Percentiles rank a stretch among this genome's conserved stretches.
These are phyloP conservation scores for Fraxinus pennsylvanica DNA, from an alignment of 257 asterid species.

Conservation along the genomic window DNA sequence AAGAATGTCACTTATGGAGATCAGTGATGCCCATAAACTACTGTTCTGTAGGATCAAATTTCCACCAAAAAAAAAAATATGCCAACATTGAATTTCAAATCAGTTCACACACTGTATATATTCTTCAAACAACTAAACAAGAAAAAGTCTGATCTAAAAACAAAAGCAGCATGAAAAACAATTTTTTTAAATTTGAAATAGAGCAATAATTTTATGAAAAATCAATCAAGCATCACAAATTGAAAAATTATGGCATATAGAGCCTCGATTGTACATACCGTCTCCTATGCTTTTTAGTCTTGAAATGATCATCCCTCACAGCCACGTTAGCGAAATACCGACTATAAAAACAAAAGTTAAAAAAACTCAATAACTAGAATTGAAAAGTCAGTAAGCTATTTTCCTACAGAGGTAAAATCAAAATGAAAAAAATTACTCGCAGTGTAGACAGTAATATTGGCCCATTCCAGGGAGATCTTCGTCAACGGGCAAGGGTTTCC, in stretches of 20 bases:
- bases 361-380: neutral
- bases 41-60: too few species aligned
- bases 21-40: too few species aligned
- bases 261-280: constrained; percentile 46
- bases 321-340: constrained; percentile 72
- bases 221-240: neutral
- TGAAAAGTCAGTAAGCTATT: neutral
- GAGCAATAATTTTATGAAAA: neutral
- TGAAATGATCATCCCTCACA: constrained; percentile 88
- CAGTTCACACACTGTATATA: neutral
- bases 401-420: neutral
- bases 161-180: too few species aligned
- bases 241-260: neutral
- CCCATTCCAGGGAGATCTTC: constrained; percentile 98
- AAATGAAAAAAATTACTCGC: constrained; percentile 35
- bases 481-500: constrained; percentile 61
- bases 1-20: too few species aligned
- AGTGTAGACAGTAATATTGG: constrained; percentile 69
- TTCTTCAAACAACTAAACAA: neutral
- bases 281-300: constrained; percentile 75
- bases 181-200: neutral
- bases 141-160: neutral
- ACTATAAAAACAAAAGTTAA: constrained; percentile 28
- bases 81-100: too few species aligned
- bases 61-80: neutral